These are phyloP conservation scores for Sphagnum contortum DNA, from an alignment of 225 moss, liverwort and hornwort genomes.

Conservation along the genomic window DNA sequence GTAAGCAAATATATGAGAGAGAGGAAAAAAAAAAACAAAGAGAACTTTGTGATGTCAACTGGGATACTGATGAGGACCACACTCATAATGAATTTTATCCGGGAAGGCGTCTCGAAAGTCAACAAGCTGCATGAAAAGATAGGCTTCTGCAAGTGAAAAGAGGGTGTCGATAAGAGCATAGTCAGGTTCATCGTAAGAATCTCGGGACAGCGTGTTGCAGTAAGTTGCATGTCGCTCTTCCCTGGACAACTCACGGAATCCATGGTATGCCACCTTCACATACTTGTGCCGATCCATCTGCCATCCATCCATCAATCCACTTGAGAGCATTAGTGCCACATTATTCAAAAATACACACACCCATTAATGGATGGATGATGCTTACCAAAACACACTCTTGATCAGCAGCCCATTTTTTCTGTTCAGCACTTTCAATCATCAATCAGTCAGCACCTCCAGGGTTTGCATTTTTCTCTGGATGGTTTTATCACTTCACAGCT, in stretches of 20 bases:
- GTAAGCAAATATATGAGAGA: too few species aligned
- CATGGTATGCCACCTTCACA: conserved; percentile 95
- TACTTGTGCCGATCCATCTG: conserved; percentile 99
- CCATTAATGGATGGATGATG: too few species aligned
- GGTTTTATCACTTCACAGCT: too few species aligned
- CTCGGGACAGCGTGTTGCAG: conserved; percentile 73
- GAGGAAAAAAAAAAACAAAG: too few species aligned
- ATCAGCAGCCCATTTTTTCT: too few species aligned
- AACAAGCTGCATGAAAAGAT: conserved; percentile 91
- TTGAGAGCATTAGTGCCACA: too few species aligned
- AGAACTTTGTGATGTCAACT: too few species aligned
- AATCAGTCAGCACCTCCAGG: too few species aligned
- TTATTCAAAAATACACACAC: too few species aligned
- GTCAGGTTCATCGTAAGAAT: conserved; percentile 96
- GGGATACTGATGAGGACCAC: conserved; percentile 6
- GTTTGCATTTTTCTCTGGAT: too few species aligned
- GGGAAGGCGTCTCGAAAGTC: conserved; percentile 74
- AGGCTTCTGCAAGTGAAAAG: conserved; percentile 91
- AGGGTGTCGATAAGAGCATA: conserved; percentile 88
- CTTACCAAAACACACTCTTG: too few species aligned
- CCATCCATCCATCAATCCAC: neutral
- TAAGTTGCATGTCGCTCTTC: conserved; percentile 72
- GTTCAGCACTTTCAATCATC: too few species aligned
- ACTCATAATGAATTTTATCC: conserved; percentile 52
- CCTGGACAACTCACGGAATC: conserved; percentile 67